phyloP scores from a whole-genome alignment of 1,139 yeast genomes.

The Hyphopichia wangnamkhiaoensis region DNA sequence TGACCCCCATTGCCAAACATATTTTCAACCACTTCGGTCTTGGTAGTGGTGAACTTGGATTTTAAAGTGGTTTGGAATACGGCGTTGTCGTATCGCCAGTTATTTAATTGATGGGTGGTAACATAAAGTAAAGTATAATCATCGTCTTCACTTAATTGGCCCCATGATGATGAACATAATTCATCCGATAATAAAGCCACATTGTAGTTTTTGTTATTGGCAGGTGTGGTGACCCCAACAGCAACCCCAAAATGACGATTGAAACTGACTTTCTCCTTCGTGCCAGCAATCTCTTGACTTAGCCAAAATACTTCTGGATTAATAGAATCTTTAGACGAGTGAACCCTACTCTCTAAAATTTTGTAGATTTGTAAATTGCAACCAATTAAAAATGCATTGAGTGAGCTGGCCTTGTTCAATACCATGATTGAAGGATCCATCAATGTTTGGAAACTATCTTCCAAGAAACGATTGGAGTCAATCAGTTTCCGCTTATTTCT shows the following conservation, averaged over 20 bases:
- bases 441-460: constrained; percentile 23
- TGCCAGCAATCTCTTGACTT: constrained; percentile 35
- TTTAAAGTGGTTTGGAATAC: constrained; percentile 15
- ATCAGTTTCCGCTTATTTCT: constrained; percentile 5
- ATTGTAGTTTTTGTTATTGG: constrained; percentile 18
- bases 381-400: constrained; percentile 31
- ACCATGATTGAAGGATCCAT: constrained; percentile 33
- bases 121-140: constrained; percentile 27
- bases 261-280: constrained; percentile 20
- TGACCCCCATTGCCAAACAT: constrained; percentile 9
- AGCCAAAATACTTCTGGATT: constrained; percentile 35
- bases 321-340: constrained; percentile 12
- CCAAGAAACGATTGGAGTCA: constrained; percentile 20
- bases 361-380: constrained; percentile 28
- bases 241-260: constrained; percentile 29
- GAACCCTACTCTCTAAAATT: constrained; percentile 23
- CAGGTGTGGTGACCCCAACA: constrained; percentile 37
- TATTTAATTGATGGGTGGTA: constrained; percentile 39
- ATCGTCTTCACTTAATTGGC: constrained; percentile 30
- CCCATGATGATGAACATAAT: constrained; percentile 43
- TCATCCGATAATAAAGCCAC: constrained; percentile 26
- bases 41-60: constrained; percentile 14
- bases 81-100: constrained; percentile 19
- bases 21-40: constrained; percentile 9
- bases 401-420: constrained; percentile 26